Base-by-base conservation (phyloP, 352 stramenopile genomes). In the Phytophthora lateralis region DNA sequence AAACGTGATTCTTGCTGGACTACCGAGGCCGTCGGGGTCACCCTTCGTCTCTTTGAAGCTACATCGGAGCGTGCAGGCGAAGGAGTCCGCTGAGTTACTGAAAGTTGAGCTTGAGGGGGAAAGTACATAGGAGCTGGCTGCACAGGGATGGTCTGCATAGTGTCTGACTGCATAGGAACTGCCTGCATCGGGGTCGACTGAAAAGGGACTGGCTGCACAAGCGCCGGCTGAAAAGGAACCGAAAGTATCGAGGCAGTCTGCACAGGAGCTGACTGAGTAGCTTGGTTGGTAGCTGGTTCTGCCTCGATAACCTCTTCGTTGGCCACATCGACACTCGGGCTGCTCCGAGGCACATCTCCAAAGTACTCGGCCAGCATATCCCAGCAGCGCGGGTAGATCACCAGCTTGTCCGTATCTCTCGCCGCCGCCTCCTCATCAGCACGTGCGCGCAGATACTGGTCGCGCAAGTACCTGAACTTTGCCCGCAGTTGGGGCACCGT, bases 311-410 rank as follows among this genome's bases (percentile, higher is more conserved):
- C 11, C 2, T 52, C 59, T 4, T 61, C 34, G 8, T 57, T 8
- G 42, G 61, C 47, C 5, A 48, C 41, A 14, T 15, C 42, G 4
- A 64, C 42, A 32, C 24, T 38, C 11, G 38, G 30, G 12, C 15
- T 44, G 10, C 15, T 44, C 12, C 48, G 35, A 1, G 15, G 6
- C 3, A 21, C 24, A n/a, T 55, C 60, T 20, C 65, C 54, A 56
- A 70, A 73, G 26, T 70, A 73, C 34, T 65, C 52, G 12, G 39
- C 54, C 49, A 73, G 34, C 50, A 66, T 62, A 35, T 69, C 54
- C 65, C 65, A 73, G 32, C 44, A 60, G 32, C 55, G 47, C 18
- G 65, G 65, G 20, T 73, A 73, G 21, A 66, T 51, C 48, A 73
- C 60, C 21, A 49, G 8, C 34, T 66, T 70, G 27, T 15, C 51